Evolutionary conservation across 148 eudicot species (phyloP), one percentile per base, ranked within the genome.

Genomic region (Hydrangea macrophylla): DNA sequence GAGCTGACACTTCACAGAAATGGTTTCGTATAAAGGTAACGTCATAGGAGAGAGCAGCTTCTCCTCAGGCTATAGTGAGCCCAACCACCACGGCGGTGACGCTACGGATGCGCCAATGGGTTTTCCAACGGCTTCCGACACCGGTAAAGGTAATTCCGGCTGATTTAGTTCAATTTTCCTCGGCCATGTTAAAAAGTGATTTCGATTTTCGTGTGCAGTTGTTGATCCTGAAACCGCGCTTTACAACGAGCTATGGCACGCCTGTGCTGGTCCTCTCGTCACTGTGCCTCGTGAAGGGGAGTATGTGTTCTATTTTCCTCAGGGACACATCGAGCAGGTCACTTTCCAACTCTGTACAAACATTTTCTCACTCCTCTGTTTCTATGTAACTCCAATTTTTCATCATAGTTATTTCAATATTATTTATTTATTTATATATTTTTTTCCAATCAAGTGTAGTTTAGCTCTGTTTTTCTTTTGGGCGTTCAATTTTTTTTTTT

Each of bases 291-390:
- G 84, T 42, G 56, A 73, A 10, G 35, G 68, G n/a, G 93, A 94
- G 69, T 89, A 85, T 40, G 97, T 94, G 18, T 94, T 55, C 79
- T 94, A 94, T 74, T 88, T 94, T 35, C 99, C 99, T 31, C 99
- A 91, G 83, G 99, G 99, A 9, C 99, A 94, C 82, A 90, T 94
- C 64, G 99, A 94, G 69, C 97, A 94, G 99, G 99, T 94, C 70
- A 23, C 15, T 57, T 65, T 67, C 42, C 56, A 36, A 18, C 27
- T 51, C 44, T 40, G 24, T 30, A 3, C n/a, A 31, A 44, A 30
- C 22, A 24, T 65, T 72, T 42, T 31, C 35, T 11, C 9, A 22
- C 2, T 5, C 17, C 20, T 32, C 56, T 55, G 7, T 18, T 66
- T 56, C 28, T 56, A 23, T 53, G 17, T 32, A 11, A 9, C 15